Evolutionary conservation across 164 flowering plant genomes (phyloP).

Genomic region (Cinnamomum micranthum): DNA sequence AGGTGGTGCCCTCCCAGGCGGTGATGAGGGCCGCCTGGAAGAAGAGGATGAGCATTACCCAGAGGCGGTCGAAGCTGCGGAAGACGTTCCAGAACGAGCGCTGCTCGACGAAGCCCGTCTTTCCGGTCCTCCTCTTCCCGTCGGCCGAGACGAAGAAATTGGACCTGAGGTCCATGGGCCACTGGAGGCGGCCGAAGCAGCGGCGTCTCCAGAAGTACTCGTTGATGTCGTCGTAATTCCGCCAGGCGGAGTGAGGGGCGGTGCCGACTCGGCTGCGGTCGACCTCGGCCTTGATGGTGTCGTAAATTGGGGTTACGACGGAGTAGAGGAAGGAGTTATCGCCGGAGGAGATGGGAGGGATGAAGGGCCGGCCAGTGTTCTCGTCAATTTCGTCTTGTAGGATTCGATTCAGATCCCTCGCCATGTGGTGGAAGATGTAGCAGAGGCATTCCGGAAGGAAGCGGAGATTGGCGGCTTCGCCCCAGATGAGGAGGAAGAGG

Average conservation of each 20-base stretch:
- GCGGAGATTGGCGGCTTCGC: constrained; percentile 81
- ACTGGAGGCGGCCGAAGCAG: constrained; percentile 54
- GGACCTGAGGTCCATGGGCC: constrained; percentile 61
- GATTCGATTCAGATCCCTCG: constrained; percentile 60
- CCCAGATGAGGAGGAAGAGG: constrained; percentile 82
- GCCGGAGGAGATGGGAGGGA: neutral
- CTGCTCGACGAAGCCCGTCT: constrained; percentile 94
- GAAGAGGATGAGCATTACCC: constrained; percentile 72
- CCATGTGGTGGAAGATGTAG: constrained; percentile 81
- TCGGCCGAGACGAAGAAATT: constrained; percentile 36
- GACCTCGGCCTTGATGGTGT: constrained; percentile 39
- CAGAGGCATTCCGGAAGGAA: constrained; percentile 81
- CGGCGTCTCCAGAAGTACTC: constrained; percentile 89
- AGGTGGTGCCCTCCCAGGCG: constrained; percentile 48
- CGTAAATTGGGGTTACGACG: constrained; percentile 14
- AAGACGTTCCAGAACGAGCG: constrained; percentile 90
- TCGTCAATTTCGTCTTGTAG: constrained; percentile 60
- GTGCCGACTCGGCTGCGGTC: constrained; percentile 70
- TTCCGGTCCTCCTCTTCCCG: constrained; percentile 54
- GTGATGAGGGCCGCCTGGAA: constrained; percentile 75
- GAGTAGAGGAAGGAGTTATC: constrained; percentile 11
- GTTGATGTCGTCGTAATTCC: constrained; percentile 93
- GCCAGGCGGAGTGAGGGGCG: constrained; percentile 88
- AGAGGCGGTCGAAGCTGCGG: constrained; percentile 84
- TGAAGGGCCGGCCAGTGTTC: constrained; percentile 28